A percentile compares a stretch with the other conserved stretches of the same genome.
These are phyloP conservation scores for Moricandia arvensis DNA, from an alignment of 345 rosid species.

Conservation along the genomic window DNA sequence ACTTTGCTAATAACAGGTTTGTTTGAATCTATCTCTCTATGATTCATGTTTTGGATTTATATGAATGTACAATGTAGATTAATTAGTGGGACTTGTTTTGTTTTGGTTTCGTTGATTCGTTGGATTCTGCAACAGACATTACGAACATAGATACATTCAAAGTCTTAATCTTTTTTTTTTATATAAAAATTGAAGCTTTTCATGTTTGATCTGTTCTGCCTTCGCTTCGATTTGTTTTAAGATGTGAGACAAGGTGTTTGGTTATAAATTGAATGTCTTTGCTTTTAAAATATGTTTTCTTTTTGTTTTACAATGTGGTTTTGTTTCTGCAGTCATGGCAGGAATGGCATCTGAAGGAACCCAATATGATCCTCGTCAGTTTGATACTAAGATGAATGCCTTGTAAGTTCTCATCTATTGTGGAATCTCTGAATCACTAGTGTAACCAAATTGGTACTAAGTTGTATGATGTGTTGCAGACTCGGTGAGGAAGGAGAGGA, in stretches of 20 bases:
- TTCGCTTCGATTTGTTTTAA: not conserved
- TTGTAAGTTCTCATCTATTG: slow-evolving; percentile 44
- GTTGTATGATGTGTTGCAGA: slow-evolving; percentile 32
- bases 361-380: slow-evolving; percentile 70
- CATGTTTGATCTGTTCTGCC: not conserved
- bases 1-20: slow-evolving; percentile 6
- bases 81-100: not conserved
- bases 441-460: not conserved
- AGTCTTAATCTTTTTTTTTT: not conserved
- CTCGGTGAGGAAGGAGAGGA: slow-evolving; percentile 56
- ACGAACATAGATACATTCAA: not conserved
- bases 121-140: not conserved
- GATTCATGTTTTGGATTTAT: not conserved
- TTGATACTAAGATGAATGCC: slow-evolving; percentile 71
- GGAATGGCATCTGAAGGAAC: slow-evolving; percentile 54
- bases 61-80: not conserved
- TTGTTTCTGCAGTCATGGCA: slow-evolving; percentile 26
- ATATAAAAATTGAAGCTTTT: not conserved
- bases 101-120: not conserved
- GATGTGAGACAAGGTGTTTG: slow-evolving; percentile 45
- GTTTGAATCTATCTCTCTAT: slow-evolving; percentile 5
- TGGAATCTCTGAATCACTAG: not conserved
- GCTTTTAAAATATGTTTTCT: not conserved
- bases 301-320: slow-evolving; percentile 22
- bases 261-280: slow-evolving; percentile 33